A percentile compares a stretch with the other conserved stretches of the same genome.
Conservation (phyloP, 306 rosid genomes). For the Lablab purpureus region DNA sequence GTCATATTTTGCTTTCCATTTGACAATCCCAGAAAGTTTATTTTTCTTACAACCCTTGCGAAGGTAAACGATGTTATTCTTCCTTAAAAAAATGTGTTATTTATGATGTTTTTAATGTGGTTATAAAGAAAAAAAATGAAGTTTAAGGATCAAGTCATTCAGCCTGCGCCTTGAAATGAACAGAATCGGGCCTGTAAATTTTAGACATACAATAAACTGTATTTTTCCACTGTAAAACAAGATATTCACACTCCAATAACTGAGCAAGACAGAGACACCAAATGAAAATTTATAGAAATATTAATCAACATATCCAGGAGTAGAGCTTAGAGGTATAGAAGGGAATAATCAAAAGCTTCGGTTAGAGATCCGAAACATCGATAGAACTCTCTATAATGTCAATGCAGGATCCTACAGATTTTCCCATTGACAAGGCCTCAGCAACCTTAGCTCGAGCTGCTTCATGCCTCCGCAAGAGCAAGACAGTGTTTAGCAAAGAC, state of each 20-base stretch:
- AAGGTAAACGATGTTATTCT: no score
- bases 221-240: conserved; percentile 23
- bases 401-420: conserved; percentile 83
- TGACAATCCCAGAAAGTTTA: no score
- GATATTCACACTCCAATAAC: conserved; percentile 25
- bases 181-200: no score
- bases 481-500: conserved; percentile 79
- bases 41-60: no score
- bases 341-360: conserved; percentile 5
- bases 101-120: no score
- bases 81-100: no score
- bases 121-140: no score
- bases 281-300: conserved; percentile 15
- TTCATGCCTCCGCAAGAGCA: conserved; percentile 84
- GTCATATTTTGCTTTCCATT: no score
- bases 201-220: not conserved
- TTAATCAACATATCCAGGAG: conserved; percentile 6
- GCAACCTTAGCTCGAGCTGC: conserved; percentile 76
- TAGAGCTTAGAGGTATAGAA: not conserved
- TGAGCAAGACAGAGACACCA: not conserved
- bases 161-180: no score
- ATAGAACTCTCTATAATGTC: conserved; percentile 71
- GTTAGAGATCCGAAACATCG: conserved; percentile 59
- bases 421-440: conserved; percentile 74
- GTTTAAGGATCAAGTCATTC: no score